phyloP scores from a whole-genome alignment of 2,329 filamentous ascomycete genomes.

The Paecilomyces sp. region DNA sequence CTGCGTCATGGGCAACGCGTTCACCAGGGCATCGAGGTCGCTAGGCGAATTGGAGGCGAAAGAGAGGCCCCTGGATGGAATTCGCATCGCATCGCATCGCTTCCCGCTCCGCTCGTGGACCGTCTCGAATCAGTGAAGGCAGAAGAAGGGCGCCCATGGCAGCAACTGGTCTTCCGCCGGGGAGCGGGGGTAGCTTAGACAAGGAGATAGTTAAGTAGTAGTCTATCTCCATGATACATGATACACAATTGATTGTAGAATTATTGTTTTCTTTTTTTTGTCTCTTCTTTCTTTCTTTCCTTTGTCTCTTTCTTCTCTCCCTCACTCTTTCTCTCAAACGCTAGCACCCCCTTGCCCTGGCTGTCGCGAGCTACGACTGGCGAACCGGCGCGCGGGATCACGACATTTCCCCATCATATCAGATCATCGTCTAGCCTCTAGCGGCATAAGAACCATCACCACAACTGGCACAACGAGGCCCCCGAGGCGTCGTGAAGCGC shows the following conservation, averaged over 20 bases:
- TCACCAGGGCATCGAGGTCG: not conserved
- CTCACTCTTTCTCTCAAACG: not conserved
- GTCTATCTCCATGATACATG: too few species aligned
- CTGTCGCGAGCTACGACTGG: constrained; percentile 8
- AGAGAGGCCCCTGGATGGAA: not conserved
- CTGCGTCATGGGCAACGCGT: not conserved
- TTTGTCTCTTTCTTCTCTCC: not conserved
- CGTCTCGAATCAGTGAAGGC: not conserved
- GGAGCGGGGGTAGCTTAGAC: not conserved
- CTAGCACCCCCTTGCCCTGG: constrained; percentile 3
- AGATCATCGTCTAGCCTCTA: constrained; percentile 29
- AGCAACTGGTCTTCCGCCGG: not conserved
- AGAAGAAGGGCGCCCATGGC: not conserved
- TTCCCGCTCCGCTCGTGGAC: not conserved
- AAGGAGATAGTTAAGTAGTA: not conserved
- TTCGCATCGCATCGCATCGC: not conserved
- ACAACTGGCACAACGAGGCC: constrained; percentile 3
- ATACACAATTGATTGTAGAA: not conserved
- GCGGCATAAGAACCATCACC: constrained; percentile 15
- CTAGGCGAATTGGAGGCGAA: not conserved
- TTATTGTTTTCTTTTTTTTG: not conserved
- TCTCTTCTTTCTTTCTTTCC: not conserved
- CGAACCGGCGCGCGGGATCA: constrained; percentile 28
- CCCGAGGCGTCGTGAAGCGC: constrained; percentile 1
- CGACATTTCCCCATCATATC: constrained; percentile 39